Conservation (phyloP, 2,329 filamentous ascomycete species). For the Aureobasidium uvarum region DNA sequence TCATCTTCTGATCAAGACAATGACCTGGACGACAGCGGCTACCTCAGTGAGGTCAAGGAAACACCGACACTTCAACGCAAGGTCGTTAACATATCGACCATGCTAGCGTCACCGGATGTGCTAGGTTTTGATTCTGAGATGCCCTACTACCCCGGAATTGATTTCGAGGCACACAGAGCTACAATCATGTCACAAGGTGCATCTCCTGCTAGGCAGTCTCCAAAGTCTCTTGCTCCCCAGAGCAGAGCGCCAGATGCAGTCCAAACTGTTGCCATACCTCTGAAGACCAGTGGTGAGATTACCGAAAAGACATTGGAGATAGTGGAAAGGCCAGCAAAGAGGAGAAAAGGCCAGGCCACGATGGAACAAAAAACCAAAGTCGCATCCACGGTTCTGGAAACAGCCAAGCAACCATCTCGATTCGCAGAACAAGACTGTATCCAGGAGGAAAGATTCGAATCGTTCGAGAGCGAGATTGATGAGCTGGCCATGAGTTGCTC, state of each 20-base stretch:
- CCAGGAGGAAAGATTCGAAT: not conserved
- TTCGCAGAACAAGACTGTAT: not conserved
- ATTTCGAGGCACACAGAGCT: not conserved
- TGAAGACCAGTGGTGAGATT: not conserved
- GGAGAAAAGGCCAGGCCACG: not conserved
- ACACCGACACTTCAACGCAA: not conserved
- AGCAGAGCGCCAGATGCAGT: not conserved
- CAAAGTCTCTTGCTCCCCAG: not conserved
- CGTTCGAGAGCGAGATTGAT: constrained; percentile 6
- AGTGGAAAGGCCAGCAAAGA: not conserved
- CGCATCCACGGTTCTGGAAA: not conserved
- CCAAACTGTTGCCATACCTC: not conserved
- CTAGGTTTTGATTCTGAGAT: constrained; percentile 1
- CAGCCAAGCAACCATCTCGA: not conserved
- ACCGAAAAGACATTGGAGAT: not conserved
- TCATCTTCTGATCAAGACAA: not conserved
- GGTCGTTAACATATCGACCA: not conserved
- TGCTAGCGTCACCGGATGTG: constrained; percentile 23
- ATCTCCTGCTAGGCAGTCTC: not conserved
- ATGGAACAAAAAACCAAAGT: too few relatives aligned
- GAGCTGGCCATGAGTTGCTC: constrained; percentile 26
- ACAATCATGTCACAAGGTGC: not conserved
- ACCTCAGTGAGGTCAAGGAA: constrained; percentile 1
- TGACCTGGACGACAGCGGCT: constrained; percentile 23
- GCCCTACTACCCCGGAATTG: not conserved